Evolutionary conservation across 129 eudicot genomes (phyloP).

Genomic region (Flaveria linearis): DNA sequence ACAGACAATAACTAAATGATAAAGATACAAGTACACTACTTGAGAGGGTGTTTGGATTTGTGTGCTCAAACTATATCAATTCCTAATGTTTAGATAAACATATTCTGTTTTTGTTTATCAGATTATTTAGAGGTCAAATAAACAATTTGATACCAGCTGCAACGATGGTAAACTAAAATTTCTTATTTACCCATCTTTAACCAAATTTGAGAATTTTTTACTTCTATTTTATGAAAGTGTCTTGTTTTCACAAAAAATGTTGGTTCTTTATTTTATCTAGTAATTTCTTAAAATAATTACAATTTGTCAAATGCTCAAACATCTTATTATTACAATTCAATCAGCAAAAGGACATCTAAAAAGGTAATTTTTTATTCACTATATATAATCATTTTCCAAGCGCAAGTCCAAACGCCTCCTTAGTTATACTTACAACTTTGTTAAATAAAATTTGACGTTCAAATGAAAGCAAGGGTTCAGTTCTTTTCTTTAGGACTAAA

Average conservation of each 20-base stretch:
- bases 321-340: not conserved
- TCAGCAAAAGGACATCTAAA: not conserved
- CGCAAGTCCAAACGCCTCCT: not conserved
- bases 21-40: too few species aligned
- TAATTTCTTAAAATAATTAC: too few species aligned
- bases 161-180: not conserved
- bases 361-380: too few species aligned
- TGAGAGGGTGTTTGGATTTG: not conserved
- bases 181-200: not conserved
- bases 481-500: constrained; percentile 20
- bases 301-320: not conserved
- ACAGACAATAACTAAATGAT: not conserved
- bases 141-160: not conserved
- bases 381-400: too few species aligned
- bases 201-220: not conserved
- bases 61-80: not conserved
- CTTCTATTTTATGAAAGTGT: not conserved
- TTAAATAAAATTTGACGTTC: not conserved
- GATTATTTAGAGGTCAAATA: not conserved
- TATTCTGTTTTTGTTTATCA: not conserved
- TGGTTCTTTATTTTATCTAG: too few species aligned
- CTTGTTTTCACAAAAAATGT: not conserved
- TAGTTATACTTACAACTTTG: not conserved
- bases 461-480: not conserved
- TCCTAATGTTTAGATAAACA: too few species aligned